Conservation (phyloP, 441 rosid species). For the Euphorbia neoarborescens region DNA sequence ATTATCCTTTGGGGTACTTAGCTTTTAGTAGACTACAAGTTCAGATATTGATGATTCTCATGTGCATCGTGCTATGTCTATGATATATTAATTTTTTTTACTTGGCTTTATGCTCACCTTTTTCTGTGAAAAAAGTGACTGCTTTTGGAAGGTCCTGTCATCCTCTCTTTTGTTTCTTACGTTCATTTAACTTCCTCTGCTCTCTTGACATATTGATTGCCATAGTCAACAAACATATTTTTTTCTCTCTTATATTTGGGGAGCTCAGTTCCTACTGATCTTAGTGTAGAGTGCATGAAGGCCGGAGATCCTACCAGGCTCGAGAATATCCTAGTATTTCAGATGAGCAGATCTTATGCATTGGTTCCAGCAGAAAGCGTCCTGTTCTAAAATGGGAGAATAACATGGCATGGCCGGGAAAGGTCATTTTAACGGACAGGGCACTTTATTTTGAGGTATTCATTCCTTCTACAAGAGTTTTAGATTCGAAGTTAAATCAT, state of each 20-base stretch:
- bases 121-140: not conserved
- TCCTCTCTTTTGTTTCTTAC: not conserved
- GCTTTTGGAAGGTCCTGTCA: not conserved
- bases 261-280: constrained; percentile 32
- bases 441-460: constrained; percentile 91
- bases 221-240: constrained; percentile 6
- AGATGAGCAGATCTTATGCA: constrained; percentile 66
- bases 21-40: not conserved
- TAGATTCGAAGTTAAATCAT: constrained; percentile 6
- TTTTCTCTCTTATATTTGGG: not conserved
- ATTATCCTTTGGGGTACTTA: not conserved
- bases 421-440: constrained; percentile 69
- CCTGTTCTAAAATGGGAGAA: constrained; percentile 96
- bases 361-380: constrained; percentile 71
- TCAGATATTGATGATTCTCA: not conserved
- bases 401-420: constrained; percentile 94
- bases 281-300: constrained; percentile 77
- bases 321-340: constrained; percentile 43
- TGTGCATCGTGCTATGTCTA: not conserved
- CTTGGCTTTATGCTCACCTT: not conserved
- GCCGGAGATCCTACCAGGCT: constrained; percentile 56
- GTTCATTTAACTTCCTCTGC: not conserved
- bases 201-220: not conserved
- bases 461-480: not conserved
- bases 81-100: not conserved